These are phyloP conservation scores for Venturia asperata DNA, from an alignment of 2,329 filamentous ascomycete species.

Conservation along the genomic window DNA sequence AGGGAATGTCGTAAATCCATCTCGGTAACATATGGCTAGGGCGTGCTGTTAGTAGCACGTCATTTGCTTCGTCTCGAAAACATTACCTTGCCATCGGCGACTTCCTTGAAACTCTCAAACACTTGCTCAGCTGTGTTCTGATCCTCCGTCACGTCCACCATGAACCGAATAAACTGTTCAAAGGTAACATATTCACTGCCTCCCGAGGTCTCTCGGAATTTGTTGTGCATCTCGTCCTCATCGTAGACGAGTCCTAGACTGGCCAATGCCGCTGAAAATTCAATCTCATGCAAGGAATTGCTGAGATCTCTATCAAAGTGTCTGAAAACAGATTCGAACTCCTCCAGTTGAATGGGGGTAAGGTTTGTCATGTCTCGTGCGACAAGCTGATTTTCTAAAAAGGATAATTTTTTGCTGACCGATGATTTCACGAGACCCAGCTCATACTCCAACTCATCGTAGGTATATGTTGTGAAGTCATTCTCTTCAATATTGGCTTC, in stretches of 20 bases:
- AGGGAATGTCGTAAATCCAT: slow-evolving; percentile 91
- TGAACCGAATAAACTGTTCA: slow-evolving; percentile 98
- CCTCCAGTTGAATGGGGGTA: slow-evolving; percentile 94
- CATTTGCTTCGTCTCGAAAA: slow-evolving; percentile 19
- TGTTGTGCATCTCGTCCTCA: slow-evolving; percentile 96
- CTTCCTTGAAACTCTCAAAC: slow-evolving; percentile 94
- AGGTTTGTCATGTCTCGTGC: slow-evolving; percentile 98
- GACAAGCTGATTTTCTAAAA: slow-evolving; percentile 97
- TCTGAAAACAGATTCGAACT: slow-evolving; percentile 96
- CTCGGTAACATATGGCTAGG: slow-evolving; percentile 85
- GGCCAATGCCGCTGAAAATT: slow-evolving; percentile 93
- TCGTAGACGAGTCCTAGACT: slow-evolving; percentile 92
- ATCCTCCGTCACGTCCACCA: slow-evolving; percentile 98
- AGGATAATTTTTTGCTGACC: slow-evolving; percentile 91
- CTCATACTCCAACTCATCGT: slow-evolving; percentile 93
- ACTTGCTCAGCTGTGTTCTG: slow-evolving; percentile 98
- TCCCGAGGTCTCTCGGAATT: slow-evolving; percentile 79
- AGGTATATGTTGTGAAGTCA: slow-evolving; percentile 98
- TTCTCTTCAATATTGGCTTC: slow-evolving; percentile 99
- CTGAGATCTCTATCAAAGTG: slow-evolving; percentile 93
- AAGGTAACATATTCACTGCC: slow-evolving; percentile 80
- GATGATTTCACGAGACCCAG: slow-evolving; percentile 83
- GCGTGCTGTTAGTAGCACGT: slow-evolving; percentile 5
- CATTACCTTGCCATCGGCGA: slow-evolving; percentile 82
- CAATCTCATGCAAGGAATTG: slow-evolving; percentile 84